Evolutionary conservation across 495 filamentous ascomycete species (phyloP).

Genomic region (Schizothecium vesticola): DNA sequence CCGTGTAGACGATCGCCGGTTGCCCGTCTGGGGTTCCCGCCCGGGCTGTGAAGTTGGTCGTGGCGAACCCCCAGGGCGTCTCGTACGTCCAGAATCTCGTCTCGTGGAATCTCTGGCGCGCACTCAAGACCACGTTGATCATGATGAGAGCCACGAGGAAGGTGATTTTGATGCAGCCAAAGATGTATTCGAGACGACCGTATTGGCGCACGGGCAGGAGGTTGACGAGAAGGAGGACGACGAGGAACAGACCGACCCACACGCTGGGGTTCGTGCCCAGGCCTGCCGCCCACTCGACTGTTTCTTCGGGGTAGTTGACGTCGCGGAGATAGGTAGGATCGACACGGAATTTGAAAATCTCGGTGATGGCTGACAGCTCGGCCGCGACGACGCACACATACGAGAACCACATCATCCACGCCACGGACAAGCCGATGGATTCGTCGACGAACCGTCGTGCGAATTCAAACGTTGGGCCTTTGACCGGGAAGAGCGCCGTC

Average conservation of each 20-base stretch:
- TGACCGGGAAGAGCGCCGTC: constrained; percentile 41
- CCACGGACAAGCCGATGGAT: constrained; percentile 36
- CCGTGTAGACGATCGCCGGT: constrained; percentile 20
- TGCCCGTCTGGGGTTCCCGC: not conserved
- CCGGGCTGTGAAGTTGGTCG: constrained; percentile 20
- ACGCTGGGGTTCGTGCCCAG: constrained; percentile 28
- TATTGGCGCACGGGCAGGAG: constrained; percentile 34
- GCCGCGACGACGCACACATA: constrained; percentile 31
- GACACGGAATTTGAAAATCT: constrained; percentile 35
- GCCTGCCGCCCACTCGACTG: constrained; percentile 24
- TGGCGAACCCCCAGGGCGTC: constrained; percentile 30
- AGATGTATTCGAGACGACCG: constrained; percentile 36
- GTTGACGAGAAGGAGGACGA: constrained; percentile 31
- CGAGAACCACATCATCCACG: constrained; percentile 46
- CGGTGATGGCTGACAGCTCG: constrained; percentile 33
- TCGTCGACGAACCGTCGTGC: constrained; percentile 37
- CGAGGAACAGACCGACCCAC: constrained; percentile 27
- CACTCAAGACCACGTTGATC: constrained; percentile 31
- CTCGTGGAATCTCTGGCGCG: constrained; percentile 15
- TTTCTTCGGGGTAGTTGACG: constrained; percentile 31
- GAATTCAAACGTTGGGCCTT: constrained; percentile 40
- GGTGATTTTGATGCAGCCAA: constrained; percentile 37
- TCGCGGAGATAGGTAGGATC: constrained; percentile 23
- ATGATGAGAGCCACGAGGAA: constrained; percentile 37
- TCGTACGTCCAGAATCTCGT: constrained; percentile 32